These are phyloP conservation scores for Fusarium sp. DNA, from an alignment of 2,329 filamentous ascomycete species.

Conservation along the genomic window DNA sequence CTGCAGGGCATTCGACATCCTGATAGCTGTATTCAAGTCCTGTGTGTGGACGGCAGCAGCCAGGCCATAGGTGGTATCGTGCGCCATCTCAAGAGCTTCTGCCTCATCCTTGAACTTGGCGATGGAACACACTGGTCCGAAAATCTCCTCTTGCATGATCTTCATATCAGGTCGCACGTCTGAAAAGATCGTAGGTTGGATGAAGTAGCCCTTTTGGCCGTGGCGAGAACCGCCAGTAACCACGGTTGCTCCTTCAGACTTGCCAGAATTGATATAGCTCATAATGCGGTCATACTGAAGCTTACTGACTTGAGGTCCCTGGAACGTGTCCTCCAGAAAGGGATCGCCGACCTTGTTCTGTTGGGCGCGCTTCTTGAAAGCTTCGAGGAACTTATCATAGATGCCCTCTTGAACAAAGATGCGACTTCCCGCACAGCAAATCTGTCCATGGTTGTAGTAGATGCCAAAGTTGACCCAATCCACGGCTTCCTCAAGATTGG, in stretches of 20 bases:
- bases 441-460: constrained; percentile 74
- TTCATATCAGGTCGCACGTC: constrained; percentile 86
- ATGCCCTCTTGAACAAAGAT: constrained; percentile 88
- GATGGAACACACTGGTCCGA: constrained; percentile 87
- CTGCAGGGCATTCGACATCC: constrained; percentile 79
- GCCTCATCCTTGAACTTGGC: constrained; percentile 88
- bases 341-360: constrained; percentile 86
- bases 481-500: constrained; percentile 81
- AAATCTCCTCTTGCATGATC: constrained; percentile 93
- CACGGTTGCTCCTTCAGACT: constrained; percentile 70
- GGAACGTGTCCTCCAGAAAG: constrained; percentile 83
- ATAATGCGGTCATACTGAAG: constrained; percentile 91
- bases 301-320: constrained; percentile 87
- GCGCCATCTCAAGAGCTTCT: constrained; percentile 80
- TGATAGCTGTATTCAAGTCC: constrained; percentile 84
- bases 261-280: constrained; percentile 78
- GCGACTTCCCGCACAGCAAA: constrained; percentile 81
- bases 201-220: constrained; percentile 87
- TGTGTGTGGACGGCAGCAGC: constrained; percentile 86
- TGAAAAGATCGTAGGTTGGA: constrained; percentile 90
- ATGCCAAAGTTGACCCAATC: constrained; percentile 81
- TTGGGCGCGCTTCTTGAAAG: constrained; percentile 81
- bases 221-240: constrained; percentile 67
- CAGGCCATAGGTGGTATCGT: constrained; percentile 83
- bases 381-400: constrained; percentile 86